phyloP scores from a whole-genome alignment of 495 filamentous ascomycete species.

The Darksidea phi region DNA sequence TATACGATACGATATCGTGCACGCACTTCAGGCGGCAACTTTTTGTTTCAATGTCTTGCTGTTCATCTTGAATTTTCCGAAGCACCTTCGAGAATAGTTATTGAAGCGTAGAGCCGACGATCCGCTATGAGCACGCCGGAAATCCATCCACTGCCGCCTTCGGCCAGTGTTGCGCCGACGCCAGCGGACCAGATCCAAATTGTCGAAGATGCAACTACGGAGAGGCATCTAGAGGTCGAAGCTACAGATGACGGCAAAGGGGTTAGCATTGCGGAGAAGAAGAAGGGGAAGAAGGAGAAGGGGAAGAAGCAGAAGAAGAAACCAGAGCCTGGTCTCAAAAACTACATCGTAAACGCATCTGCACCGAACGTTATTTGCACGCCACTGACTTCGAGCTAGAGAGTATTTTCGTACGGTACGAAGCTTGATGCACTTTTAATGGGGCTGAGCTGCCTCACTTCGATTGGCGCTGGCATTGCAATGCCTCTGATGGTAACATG shows the following conservation, averaged over 20 bases:
- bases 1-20: too few species aligned
- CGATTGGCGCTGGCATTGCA: constrained; percentile 38
- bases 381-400: constrained; percentile 9
- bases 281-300: too few species aligned
- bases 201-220: constrained; percentile 6
- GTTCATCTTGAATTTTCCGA: too few species aligned
- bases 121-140: neutral
- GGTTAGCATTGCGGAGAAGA: neutral
- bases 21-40: too few species aligned
- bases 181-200: constrained; percentile 12
- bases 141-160: constrained; percentile 1
- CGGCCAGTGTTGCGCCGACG: constrained; percentile 12
- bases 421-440: constrained; percentile 31
- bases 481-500: neutral
- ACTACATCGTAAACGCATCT: constrained; percentile 27
- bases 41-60: too few species aligned
- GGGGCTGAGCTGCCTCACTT: constrained; percentile 16
- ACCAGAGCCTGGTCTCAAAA: constrained; percentile 23
- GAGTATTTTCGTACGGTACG: constrained; percentile 33
- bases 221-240: constrained; percentile 15
- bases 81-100: too few species aligned
- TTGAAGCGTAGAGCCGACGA: too few species aligned
- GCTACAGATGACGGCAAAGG: constrained; percentile 1
- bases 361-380: neutral
- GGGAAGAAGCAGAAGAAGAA: constrained; percentile 23